Percentiles rank a stretch among this genome's conserved stretches.
phyloP scores from a whole-genome alignment of 257 asterid genomes.

The Agastache rugosa region DNA sequence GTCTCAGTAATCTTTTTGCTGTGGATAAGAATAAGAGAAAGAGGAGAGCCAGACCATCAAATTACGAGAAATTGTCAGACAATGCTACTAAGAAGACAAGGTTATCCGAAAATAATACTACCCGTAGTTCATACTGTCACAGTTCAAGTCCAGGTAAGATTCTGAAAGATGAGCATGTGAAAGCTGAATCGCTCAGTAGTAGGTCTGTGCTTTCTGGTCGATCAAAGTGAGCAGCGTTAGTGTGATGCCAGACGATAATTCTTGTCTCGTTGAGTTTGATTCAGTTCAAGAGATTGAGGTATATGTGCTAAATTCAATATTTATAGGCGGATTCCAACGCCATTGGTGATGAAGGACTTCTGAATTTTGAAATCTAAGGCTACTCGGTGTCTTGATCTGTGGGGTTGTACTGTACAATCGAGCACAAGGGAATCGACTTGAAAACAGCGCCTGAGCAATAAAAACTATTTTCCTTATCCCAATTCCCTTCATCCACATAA shows the following conservation, averaged over 20 bases:
- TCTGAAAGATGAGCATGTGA: conserved; percentile 30
- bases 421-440: neutral
- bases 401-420: neutral
- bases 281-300: conserved; percentile 1
- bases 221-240: conserved; percentile 32
- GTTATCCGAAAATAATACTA: conserved; percentile 10
- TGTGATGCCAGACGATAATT: conserved; percentile 3
- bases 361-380: neutral
- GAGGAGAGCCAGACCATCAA: conserved; percentile 27
- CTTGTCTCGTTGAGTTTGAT: neutral
- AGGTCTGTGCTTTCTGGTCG: conserved; percentile 31
- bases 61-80: conserved; percentile 20
- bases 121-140: conserved; percentile 4
- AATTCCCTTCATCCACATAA: neutral
- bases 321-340: neutral
- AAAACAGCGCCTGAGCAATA: neutral
- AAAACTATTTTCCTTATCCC: neutral
- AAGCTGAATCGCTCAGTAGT: neutral
- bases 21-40: conserved; percentile 18
- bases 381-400: neutral
- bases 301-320: neutral
- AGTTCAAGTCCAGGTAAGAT: neutral
- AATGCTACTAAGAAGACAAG: conserved; percentile 39
- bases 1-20: conserved; percentile 12
- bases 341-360: conserved; percentile 1